A percentile compares a stretch with the other conserved stretches of the same genome.
Conservation (phyloP, 2,329 filamentous ascomycete species). For the Raffaelea arxii region DNA sequence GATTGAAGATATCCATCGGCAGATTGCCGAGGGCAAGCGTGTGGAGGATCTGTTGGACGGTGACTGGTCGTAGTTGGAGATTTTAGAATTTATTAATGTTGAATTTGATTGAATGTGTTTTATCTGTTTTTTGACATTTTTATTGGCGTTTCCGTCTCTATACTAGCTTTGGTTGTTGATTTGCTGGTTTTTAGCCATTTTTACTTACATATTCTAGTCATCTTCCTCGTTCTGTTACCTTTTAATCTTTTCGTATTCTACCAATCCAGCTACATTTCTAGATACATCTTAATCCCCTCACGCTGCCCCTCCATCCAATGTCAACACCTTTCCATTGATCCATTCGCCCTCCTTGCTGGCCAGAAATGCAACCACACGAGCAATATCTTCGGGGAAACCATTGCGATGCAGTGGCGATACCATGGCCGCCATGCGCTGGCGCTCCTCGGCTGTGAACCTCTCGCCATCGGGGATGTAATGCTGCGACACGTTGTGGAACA, state of each 20-base stretch:
- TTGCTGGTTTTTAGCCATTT: no score
- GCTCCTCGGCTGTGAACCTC: not conserved
- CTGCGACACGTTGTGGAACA: constrained; percentile 19
- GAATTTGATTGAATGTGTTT: not conserved
- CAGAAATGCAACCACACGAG: not conserved
- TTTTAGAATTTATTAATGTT: not conserved
- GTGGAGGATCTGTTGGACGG: not conserved
- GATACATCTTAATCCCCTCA: not conserved
- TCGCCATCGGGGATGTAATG: constrained; percentile 22
- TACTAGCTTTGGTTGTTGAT: no score
- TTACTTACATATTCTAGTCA: no score
- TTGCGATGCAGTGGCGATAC: not conserved
- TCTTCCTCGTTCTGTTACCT: no score
- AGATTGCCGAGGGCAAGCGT: not conserved
- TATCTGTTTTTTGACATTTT: not conserved
- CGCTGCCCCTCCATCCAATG: not conserved
- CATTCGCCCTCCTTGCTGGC: not conserved
- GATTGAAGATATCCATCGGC: not conserved
- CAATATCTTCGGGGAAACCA: not conserved
- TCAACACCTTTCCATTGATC: not conserved
- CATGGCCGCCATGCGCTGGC: not conserved
- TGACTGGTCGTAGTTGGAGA: not conserved
- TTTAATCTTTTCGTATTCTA: no score
- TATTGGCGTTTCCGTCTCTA: no score
- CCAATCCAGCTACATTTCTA: no score